phyloP scores from a whole-genome alignment of 106 monocot species.

The Apostasia shenzhenica region DNA sequence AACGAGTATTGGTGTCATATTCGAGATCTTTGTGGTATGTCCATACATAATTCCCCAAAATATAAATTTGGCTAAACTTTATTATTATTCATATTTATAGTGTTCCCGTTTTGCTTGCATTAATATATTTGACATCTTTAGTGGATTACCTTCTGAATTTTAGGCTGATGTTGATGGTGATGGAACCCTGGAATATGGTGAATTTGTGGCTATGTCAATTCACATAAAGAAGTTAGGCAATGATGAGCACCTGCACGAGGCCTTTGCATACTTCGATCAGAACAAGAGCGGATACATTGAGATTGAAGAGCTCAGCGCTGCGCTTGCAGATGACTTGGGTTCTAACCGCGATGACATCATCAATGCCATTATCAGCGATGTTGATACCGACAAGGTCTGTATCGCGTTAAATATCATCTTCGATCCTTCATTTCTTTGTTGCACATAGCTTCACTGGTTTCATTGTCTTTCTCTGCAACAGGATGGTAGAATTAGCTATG shows the following conservation, averaged over 20 bases:
- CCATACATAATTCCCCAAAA: too few relatives aligned
- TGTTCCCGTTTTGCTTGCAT: too few relatives aligned
- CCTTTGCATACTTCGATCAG: constrained; percentile 13
- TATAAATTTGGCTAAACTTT: too few relatives aligned
- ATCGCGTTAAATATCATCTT: not conserved
- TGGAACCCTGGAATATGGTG: constrained; percentile 13
- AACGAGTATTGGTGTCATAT: too few relatives aligned
- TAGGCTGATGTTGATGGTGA: constrained; percentile 16
- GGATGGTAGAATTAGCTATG: constrained; percentile 24
- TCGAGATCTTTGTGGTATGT: too few relatives aligned
- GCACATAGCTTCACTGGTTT: not conserved
- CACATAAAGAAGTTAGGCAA: constrained; percentile 21
- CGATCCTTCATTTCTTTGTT: not conserved
- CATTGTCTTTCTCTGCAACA: not conserved
- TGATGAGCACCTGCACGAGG: constrained; percentile 16
- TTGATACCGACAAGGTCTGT: constrained; percentile 18
- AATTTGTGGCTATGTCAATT: constrained; percentile 17
- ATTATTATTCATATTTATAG: too few relatives aligned
- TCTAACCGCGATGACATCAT: constrained; percentile 19
- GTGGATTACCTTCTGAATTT: not conserved
- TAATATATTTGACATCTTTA: too few relatives aligned
- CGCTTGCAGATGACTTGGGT: constrained; percentile 13
- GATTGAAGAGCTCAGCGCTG: constrained; percentile 16
- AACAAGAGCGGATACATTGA: constrained; percentile 21
- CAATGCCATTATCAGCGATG: constrained; percentile 21